phyloP scores from a whole-genome alignment of 208 protist genomes.

The Porcisia deanei region DNA sequence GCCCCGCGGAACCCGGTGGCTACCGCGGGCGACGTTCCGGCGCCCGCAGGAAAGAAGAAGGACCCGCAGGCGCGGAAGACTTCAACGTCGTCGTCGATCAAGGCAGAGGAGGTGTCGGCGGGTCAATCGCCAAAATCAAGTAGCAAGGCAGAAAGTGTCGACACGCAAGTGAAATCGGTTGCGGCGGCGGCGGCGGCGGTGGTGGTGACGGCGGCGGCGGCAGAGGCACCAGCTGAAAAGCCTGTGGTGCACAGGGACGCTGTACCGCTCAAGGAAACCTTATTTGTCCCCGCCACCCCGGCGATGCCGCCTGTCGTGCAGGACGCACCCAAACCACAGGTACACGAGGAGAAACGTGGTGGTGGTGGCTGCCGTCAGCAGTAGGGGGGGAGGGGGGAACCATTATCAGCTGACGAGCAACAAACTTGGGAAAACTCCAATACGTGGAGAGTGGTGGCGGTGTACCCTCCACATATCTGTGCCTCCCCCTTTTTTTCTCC shows the following conservation, averaged over 20 bases:
- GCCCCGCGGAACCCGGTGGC: neutral
- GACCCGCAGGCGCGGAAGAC: neutral
- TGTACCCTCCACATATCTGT: no score
- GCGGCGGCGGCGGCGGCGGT: neutral
- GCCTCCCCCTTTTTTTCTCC: no score
- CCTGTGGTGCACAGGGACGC: neutral
- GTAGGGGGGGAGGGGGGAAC: neutral
- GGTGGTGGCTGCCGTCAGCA: slow-evolving; percentile 29
- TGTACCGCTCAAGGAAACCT: neutral
- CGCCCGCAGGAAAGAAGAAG: neutral
- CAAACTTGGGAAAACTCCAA: no score
- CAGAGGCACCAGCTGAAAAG: neutral
- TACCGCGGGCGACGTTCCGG: neutral
- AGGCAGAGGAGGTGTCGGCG: neutral
- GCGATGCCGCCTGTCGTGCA: neutral
- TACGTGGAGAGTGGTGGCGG: no score
- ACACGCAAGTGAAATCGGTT: neutral
- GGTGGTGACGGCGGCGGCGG: neutral
- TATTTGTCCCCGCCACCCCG: slow-evolving; percentile 2
- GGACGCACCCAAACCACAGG: neutral
- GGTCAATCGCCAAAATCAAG: neutral
- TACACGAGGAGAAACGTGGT: slow-evolving; percentile 23
- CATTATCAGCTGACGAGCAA: neutral
- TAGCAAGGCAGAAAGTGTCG: neutral
- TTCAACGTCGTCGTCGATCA: neutral